These are phyloP conservation scores for Microthyrium microscopicum DNA, from an alignment of 2,329 filamentous ascomycete species.

Conservation along the genomic window DNA sequence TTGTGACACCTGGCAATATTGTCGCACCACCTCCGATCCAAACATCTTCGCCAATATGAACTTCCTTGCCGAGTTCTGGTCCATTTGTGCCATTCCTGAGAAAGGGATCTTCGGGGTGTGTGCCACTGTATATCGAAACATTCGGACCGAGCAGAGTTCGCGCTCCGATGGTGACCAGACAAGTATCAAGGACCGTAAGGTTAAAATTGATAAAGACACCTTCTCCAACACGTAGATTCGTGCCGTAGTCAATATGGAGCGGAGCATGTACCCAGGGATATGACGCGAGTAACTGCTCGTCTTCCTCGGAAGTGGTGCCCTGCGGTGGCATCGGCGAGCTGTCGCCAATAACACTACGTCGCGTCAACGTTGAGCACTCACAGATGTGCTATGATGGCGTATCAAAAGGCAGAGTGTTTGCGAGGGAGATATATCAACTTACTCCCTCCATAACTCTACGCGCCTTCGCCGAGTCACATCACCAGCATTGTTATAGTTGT, in stretches of 20 bases:
- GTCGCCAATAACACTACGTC: constrained; percentile 43
- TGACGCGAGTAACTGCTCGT: constrained; percentile 46
- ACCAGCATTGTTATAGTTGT: constrained; percentile 46
- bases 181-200: constrained; percentile 62
- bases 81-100: constrained; percentile 59
- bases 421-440: constrained; percentile 24
- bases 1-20: constrained; percentile 60
- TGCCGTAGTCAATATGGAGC: constrained; percentile 61
- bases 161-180: constrained; percentile 54
- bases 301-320: constrained; percentile 40
- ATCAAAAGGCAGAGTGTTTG: no score
- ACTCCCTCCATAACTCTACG: constrained; percentile 58
- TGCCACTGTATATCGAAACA: constrained; percentile 57
- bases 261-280: constrained; percentile 56
- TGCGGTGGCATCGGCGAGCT: constrained; percentile 44
- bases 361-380: no score
- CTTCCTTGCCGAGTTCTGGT: constrained; percentile 57
- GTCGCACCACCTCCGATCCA: constrained; percentile 36
- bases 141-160: constrained; percentile 67
- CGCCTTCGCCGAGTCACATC: constrained; percentile 43
- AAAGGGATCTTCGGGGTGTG: constrained; percentile 60
- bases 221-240: constrained; percentile 52
- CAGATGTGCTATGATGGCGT: no score
- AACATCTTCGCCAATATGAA: constrained; percentile 64
- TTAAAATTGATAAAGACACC: constrained; percentile 64